Evolutionary conservation across 2,329 filamentous ascomycete species (phyloP), one percentile per base, ranked within the genome.

Genomic region (Cytospora schulzeri): DNA sequence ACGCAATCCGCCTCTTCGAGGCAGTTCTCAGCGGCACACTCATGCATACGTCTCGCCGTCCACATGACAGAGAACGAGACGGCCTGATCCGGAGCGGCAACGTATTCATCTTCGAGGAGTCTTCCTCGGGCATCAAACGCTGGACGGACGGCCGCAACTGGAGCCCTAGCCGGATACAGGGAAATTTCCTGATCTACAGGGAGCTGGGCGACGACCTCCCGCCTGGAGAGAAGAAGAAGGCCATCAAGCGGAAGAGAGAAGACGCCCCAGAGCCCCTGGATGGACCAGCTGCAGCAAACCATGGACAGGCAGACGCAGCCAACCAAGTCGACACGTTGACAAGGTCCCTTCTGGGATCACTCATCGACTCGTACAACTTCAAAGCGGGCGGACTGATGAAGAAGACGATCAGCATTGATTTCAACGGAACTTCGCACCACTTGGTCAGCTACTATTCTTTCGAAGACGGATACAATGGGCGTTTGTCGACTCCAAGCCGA

Each of bases 131-230:
- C 6, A 96, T 97, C 78, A 96, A 96, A 79, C 85, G 93, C 63
- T 97, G 93, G 93, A 97, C 93, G 0, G 93, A 97, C 70, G 93
- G 93, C 17, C 87, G 94, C 14, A 89, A 90, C 8, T 97, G 93
- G 93, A 96, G 91, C 70, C 93, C 93, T 0, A 96, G 89, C 75
- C 88, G 91, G 19, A 94, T 96, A 56, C 81, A 94, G 56, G 90
- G 89, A 65, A 95, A 95, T 73, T 96, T 92, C 70, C 83, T 96
- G 52, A 86, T 96, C 69, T 96, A 96, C 72, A 88, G 92, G 33
- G 91, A 96, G 74, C 83, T 96, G 52, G 86, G 91, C 68, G 87
- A 89, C 71, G 88, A 89, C 0, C 93, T 93, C 69, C 88, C 89
- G 2, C 90, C 91, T 0, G 91, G 91, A 8, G 90, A 94, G 79